A percentile compares a stretch with the other conserved stretches of the same genome.
Evolutionary conservation across 2,329 filamentous ascomycete species (phyloP).

Genomic region (Colletotrichum falcatum): DNA sequence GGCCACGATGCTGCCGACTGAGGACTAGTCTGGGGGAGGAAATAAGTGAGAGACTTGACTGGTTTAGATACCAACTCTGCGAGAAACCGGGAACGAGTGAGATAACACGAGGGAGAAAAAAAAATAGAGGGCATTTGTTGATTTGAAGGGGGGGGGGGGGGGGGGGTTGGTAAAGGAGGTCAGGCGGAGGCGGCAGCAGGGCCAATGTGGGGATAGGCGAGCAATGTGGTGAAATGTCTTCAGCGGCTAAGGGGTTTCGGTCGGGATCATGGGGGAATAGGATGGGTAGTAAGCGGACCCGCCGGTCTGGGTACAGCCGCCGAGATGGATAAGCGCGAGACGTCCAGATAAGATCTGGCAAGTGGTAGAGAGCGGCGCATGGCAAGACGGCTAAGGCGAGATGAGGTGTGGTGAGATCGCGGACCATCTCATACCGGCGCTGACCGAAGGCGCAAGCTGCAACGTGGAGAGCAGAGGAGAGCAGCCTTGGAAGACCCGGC

Average conservation of each 20-base stretch:
- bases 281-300: constrained; percentile 18
- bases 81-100: constrained; percentile 19
- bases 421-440: constrained; percentile 17
- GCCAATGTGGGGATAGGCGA: constrained; percentile 22
- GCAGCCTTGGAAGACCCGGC: constrained; percentile 2
- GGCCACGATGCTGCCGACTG: constrained; percentile 12
- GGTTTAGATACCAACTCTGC: constrained; percentile 4
- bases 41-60: constrained; percentile 19
- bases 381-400: constrained; percentile 1
- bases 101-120: constrained; percentile 16
- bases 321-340: constrained; percentile 25
- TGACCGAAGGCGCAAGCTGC: constrained; percentile 18
- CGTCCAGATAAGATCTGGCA: constrained; percentile 32
- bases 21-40: constrained; percentile 8
- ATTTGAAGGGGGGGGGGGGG: background rate
- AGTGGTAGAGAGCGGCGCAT: background rate
- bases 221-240: constrained; percentile 34
- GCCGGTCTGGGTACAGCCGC: constrained; percentile 14
- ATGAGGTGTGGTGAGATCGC: constrained; percentile 2
- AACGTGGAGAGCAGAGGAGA: constrained; percentile 8
- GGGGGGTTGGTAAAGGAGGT: constrained; percentile 15
- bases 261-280: constrained; percentile 29
- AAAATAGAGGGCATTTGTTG: constrained; percentile 6
- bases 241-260: constrained; percentile 26
- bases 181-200: constrained; percentile 17